A percentile compares a stretch with the other conserved stretches of the same genome.
Conservation (phyloP, 2,329 filamentous ascomycete species). For the Ustulina deusta region DNA sequence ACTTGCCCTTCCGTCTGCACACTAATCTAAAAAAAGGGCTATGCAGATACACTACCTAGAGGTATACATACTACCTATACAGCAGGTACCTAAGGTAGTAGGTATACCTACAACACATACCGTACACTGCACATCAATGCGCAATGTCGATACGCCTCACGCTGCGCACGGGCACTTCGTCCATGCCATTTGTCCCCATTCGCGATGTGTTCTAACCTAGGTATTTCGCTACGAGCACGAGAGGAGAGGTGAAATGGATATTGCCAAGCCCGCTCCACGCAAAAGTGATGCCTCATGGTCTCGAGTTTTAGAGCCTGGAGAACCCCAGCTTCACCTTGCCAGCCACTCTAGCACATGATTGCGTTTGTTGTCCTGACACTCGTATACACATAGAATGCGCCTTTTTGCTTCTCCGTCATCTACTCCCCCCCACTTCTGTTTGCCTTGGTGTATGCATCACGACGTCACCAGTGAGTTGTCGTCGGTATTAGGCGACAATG, state of each 20-base stretch:
- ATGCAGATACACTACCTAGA: neutral
- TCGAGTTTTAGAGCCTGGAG: conserved; percentile 8
- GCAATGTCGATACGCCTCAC: conserved; percentile 13
- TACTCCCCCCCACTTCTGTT: neutral
- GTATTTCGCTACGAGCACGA: conserved; percentile 20
- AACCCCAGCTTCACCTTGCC: neutral
- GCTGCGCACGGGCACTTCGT: conserved; percentile 25
- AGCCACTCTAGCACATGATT: conserved; percentile 6
- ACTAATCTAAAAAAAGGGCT: conserved; percentile 30
- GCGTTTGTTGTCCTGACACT: neutral
- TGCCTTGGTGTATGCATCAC: conserved; percentile 29
- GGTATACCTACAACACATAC: neutral
- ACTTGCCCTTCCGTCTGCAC: conserved; percentile 24
- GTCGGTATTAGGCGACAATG: conserved; percentile 33
- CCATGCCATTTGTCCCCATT: neutral
- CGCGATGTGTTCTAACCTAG: conserved; percentile 9
- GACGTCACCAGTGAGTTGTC: conserved; percentile 40
- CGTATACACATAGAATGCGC: conserved; percentile 1
- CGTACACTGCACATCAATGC: neutral
- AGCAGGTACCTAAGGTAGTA: neutral
- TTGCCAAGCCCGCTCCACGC: conserved; percentile 12
- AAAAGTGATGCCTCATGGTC: conserved; percentile 22
- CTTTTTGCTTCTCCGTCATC: conserved; percentile 15
- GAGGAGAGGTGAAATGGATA: conserved; percentile 19
- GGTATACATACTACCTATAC: neutral